phyloP scores from a whole-genome alignment of 2,329 filamentous ascomycete species.

The Diaporthe sp. region DNA sequence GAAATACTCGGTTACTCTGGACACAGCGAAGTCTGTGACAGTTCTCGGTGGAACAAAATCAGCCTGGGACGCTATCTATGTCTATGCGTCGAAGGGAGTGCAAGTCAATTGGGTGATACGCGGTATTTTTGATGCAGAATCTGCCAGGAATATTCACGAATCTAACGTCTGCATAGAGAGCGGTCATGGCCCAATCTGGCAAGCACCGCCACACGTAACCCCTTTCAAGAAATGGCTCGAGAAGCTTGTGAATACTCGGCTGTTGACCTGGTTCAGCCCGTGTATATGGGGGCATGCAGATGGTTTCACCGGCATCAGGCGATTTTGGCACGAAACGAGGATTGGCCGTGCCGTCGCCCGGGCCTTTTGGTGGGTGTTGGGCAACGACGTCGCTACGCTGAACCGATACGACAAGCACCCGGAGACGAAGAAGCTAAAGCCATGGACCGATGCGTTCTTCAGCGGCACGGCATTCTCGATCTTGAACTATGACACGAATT shows the following conservation, averaged over 20 bases:
- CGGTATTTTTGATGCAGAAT: slow-evolving; percentile 48
- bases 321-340: slow-evolving; percentile 70
- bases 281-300: slow-evolving; percentile 79
- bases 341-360: slow-evolving; percentile 69
- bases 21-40: slow-evolving; percentile 60
- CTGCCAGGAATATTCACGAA: not conserved
- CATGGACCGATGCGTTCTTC: slow-evolving; percentile 66
- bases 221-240: slow-evolving; percentile 78
- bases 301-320: slow-evolving; percentile 68
- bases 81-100: slow-evolving; percentile 68
- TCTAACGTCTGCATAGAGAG: slow-evolving; percentile 2
- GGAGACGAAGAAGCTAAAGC: slow-evolving; percentile 67
- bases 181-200: slow-evolving; percentile 72
- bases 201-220: slow-evolving; percentile 73
- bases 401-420: slow-evolving; percentile 69
- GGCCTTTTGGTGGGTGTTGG: slow-evolving; percentile 70
- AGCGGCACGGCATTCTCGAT: slow-evolving; percentile 70
- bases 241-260: slow-evolving; percentile 74
- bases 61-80: slow-evolving; percentile 75
- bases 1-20: slow-evolving; percentile 56
- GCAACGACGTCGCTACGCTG: slow-evolving; percentile 66
- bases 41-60: slow-evolving; percentile 76
- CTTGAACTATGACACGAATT: slow-evolving; percentile 70
- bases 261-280: slow-evolving; percentile 81
- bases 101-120: slow-evolving; percentile 74